Conservation (phyloP, 2,329 filamentous ascomycete genomes). For the Talaromyces islandicus region DNA sequence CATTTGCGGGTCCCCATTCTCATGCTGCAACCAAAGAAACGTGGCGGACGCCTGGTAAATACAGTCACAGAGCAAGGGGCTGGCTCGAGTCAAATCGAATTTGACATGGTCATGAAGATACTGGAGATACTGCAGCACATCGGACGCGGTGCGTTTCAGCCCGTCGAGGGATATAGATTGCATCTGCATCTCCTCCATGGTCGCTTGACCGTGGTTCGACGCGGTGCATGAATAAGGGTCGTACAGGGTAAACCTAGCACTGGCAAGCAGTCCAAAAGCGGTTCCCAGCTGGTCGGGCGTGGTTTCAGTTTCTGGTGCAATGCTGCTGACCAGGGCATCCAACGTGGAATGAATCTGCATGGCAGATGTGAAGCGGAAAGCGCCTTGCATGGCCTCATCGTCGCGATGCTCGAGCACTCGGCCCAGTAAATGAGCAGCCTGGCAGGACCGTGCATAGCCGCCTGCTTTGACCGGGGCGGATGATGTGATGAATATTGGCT, state of each 20-base stretch:
- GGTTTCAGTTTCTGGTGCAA: constrained; percentile 20
- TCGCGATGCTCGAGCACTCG: constrained; percentile 25
- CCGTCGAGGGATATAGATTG: constrained; percentile 25
- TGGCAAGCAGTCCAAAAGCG: constrained; percentile 23
- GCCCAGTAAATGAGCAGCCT: constrained; percentile 29
- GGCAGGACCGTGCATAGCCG: constrained; percentile 28
- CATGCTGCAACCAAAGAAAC: constrained; percentile 26
- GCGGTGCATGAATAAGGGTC: constrained; percentile 28
- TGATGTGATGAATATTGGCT: constrained; percentile 20
- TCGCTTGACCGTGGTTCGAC: constrained; percentile 17
- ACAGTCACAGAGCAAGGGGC: constrained; percentile 22
- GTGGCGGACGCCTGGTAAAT: constrained; percentile 30
- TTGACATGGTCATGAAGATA: constrained; percentile 10
- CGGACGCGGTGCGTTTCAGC: constrained; percentile 13
- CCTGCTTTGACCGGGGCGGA: constrained; percentile 18
- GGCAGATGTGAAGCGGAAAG: constrained; percentile 26
- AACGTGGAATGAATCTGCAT: constrained; percentile 27
- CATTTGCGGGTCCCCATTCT: constrained; percentile 20
- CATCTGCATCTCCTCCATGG: constrained; percentile 28
- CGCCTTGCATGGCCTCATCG: constrained; percentile 20
- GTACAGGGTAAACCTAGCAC: constrained; percentile 24
- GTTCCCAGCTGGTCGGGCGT: constrained; percentile 19
- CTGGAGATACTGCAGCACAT: constrained; percentile 14
- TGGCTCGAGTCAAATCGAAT: constrained; percentile 13
- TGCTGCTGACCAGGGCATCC: constrained; percentile 21